These are phyloP conservation scores for Dispira simplex DNA, from an alignment of 192 early-diverging fungal species.

Conservation along the genomic window DNA sequence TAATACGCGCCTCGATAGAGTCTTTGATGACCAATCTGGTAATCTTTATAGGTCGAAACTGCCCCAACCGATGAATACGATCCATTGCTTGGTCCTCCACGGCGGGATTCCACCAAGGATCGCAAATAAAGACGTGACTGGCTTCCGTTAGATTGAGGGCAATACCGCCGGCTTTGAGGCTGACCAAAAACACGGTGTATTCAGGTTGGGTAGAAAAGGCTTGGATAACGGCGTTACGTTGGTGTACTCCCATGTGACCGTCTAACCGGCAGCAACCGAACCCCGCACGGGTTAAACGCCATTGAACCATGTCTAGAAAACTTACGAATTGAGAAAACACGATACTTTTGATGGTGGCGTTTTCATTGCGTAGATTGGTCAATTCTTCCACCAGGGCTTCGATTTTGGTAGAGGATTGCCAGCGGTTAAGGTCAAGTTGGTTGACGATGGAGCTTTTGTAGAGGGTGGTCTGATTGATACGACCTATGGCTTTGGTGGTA, in stretches of 20 bases:
- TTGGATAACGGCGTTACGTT: conserved; percentile 52
- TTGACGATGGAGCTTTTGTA: conserved; percentile 69
- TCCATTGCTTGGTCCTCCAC: conserved; percentile 75
- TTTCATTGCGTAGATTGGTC: conserved; percentile 46
- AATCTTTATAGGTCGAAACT: conserved; percentile 77
- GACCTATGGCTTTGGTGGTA: background rate
- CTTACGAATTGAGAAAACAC: conserved; percentile 78
- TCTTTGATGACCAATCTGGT: conserved; percentile 85
- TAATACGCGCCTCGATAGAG: conserved; percentile 79
- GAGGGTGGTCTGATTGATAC: conserved; percentile 29
- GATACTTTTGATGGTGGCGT: conserved; percentile 64
- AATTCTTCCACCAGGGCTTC: conserved; percentile 88
- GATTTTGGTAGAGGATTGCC: conserved; percentile 88
- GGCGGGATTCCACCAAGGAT: conserved; percentile 52
- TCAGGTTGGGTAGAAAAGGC: conserved; percentile 64
- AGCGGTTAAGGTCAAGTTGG: conserved; percentile 73
- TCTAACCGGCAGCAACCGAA: conserved; percentile 61
- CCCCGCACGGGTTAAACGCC: conserved; percentile 75
- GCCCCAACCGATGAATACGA: conserved; percentile 86
- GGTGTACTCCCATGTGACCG: conserved; percentile 71
- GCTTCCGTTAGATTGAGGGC: conserved; percentile 89
- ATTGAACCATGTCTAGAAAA: conserved; percentile 79
- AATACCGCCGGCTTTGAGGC: conserved; percentile 83
- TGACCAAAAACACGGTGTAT: conserved; percentile 79
- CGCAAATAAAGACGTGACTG: conserved; percentile 57